phyloP scores from a whole-genome alignment of 2,329 filamentous ascomycete species.

The Calonectria ilicicola region DNA sequence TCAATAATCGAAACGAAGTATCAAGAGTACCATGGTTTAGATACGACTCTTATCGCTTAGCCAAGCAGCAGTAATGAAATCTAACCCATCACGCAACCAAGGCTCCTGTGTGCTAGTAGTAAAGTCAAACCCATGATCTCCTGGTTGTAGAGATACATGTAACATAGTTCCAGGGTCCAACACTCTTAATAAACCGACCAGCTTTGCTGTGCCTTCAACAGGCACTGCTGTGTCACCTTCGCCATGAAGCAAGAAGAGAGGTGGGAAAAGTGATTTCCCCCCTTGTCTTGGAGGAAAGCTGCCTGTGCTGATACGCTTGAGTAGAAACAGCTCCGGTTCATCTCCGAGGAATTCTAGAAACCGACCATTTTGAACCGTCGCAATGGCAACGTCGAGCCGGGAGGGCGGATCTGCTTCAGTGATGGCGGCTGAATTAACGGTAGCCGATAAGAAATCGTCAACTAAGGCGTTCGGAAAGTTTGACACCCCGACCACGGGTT shows the following conservation, averaged over 20 bases:
- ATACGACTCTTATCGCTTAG: neutral
- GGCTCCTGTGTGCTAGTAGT: neutral
- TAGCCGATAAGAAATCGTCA: neutral
- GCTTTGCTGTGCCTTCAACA: neutral
- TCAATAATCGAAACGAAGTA: too few species aligned
- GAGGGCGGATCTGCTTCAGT: slow-evolving; percentile 4
- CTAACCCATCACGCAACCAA: neutral
- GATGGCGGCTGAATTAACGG: neutral
- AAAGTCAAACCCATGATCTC: slow-evolving; percentile 11
- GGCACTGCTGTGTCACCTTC: slow-evolving; percentile 1
- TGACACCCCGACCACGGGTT: slow-evolving; percentile 7
- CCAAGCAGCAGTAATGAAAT: neutral
- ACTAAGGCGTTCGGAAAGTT: slow-evolving; percentile 5
- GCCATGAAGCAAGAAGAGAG: neutral
- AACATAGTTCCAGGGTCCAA: neutral
- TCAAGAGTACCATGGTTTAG: neutral
- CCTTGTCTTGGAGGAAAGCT: neutral
- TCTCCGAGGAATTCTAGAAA: slow-evolving; percentile 3
- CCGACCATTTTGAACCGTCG: slow-evolving; percentile 9
- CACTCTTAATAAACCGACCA: neutral
- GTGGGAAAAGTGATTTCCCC: neutral
- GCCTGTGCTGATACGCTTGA: neutral
- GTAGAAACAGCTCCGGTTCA: neutral
- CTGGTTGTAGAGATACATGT: neutral
- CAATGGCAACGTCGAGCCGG: neutral